Evolutionary conservation across 768 basidiomycete genomes (phyloP), one percentile per base, ranked within the genome.

Genomic region (Rhodotorula babjevae): DNA sequence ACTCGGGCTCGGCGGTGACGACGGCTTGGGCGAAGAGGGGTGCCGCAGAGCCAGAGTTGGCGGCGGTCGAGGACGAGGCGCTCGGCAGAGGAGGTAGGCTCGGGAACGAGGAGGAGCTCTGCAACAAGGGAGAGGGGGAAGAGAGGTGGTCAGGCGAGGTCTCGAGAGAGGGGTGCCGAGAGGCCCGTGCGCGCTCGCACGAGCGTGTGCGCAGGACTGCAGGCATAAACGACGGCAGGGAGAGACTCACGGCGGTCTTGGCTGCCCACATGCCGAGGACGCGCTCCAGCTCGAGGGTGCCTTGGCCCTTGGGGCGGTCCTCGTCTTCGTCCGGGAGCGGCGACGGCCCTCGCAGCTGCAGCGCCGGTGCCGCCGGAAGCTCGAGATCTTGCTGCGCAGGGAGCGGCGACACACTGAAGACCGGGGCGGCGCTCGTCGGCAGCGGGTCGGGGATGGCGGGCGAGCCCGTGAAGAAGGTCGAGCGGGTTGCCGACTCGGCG

Each of bases 251-350:
- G 0, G 65, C 66, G 44, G 69, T 66, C 55, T 71, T 71, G 29
- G 69, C 59, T 2, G 73, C 68, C 67, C 69, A 70, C 57, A 74
- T 60, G 12, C 69, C 69, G 27, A 74, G 46, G 36, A 74, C 67
- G 44, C 73, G 56, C 49, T 74, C 73, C 33, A 74, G 47, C 36
- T 74, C 73, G 42, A 74, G 66, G 5, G 73, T 74, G 5, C 73
- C 73, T 46, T 42, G 15, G 2, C 73, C 73, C 42, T 74, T 74
- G 8, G 65, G 73, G 14, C 73, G 53, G 27, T 62, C 61, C 44
- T 47, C 65, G 55, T 46, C 7, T 25, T 27, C 61, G 10, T 65
- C 61, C 3, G 60, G 52, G 15, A 50, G 55, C 10, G 53, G 70
- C 14, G 65, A 58, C 52, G 60, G 55, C 0, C 61, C 60, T 16